A percentile compares a stretch with the other conserved stretches of the same genome.
Conservation (phyloP, 805 yeast genomes). For the Kuraishia piskuri region DNA sequence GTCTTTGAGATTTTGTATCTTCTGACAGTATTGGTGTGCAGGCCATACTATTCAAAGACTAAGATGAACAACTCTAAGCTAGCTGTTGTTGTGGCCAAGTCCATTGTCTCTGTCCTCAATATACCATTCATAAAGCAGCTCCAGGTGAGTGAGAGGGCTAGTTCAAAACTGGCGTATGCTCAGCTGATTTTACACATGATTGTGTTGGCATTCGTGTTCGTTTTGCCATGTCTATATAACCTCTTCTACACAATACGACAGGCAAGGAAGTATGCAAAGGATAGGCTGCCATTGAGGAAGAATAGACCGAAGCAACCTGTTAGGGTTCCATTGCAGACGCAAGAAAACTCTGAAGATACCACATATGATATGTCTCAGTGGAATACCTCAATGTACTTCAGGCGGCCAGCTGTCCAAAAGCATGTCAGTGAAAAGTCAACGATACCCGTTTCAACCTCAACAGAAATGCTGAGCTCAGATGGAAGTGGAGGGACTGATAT, state of each 20-base stretch:
- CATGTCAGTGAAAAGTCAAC: not conserved
- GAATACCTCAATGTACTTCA: not conserved
- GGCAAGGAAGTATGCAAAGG: not conserved
- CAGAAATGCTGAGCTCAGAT: not conserved
- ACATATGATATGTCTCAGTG: not conserved
- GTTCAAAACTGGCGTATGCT: slow-evolving; percentile 34
- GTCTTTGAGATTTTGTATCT: slow-evolving; percentile 25
- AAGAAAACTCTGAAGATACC: not conserved
- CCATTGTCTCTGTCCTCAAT: slow-evolving; percentile 31
- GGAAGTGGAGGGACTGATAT: not conserved
- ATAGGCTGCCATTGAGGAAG: not conserved
- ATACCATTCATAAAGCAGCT: slow-evolving; percentile 32
- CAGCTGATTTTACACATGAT: slow-evolving; percentile 31
- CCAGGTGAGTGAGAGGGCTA: slow-evolving; percentile 23
- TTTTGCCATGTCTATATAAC: slow-evolving; percentile 19
- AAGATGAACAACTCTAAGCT: slow-evolving; percentile 22
- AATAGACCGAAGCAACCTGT: not conserved
- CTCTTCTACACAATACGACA: slow-evolving; percentile 15
- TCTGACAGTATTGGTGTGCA: slow-evolving; percentile 13
- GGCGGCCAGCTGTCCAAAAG: not conserved
- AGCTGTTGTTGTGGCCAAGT: slow-evolving; percentile 27
- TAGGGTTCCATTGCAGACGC: not conserved
- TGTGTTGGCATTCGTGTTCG: slow-evolving; percentile 14
- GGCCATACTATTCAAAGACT: slow-evolving; percentile 25
- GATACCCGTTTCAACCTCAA: not conserved